Percentiles rank a stretch among this genome's conserved stretches.
These are phyloP conservation scores for Beauveria sp. DNA, from an alignment of 2,329 filamentous ascomycete genomes.

Conservation along the genomic window DNA sequence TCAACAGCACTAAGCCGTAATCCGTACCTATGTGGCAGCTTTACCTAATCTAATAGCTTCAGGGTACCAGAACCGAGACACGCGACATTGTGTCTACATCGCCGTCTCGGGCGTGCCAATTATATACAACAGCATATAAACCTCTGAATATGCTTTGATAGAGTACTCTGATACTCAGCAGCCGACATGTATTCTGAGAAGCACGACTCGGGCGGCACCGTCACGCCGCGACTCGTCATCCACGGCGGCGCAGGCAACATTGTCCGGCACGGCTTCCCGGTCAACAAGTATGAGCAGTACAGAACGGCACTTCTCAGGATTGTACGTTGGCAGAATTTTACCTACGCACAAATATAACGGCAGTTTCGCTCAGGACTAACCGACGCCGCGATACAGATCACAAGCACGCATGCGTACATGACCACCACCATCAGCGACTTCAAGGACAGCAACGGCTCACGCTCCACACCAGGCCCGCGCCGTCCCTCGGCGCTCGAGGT, in stretches of 20 bases:
- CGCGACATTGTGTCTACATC: background rate
- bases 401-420: slow-evolving; percentile 40
- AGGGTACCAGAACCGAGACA: slow-evolving; percentile 7
- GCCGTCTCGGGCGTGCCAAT: background rate
- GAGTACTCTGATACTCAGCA: background rate
- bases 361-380: background rate
- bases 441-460: background rate
- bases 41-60: slow-evolving; percentile 4
- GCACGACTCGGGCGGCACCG: slow-evolving; percentile 13
- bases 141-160: background rate
- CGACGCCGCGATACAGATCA: slow-evolving; percentile 27
- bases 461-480: background rate
- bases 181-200: slow-evolving; percentile 34
- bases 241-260: slow-evolving; percentile 67
- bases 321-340: slow-evolving; percentile 29
- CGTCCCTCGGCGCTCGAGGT: slow-evolving; percentile 59
- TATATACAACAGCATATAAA: background rate
- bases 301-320: slow-evolving; percentile 54
- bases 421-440: slow-evolving; percentile 21
- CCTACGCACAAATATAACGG: background rate
- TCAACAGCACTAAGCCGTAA: background rate
- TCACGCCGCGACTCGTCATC: slow-evolving; percentile 56
- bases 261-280: slow-evolving; percentile 49
- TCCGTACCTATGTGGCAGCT: background rate
- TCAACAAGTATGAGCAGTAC: slow-evolving; percentile 50